Percentiles rank a stretch among this genome's conserved stretches.
phyloP scores from a whole-genome alignment of 163 green algal species.

The Chlamydomonas reinhardtii region DNA sequence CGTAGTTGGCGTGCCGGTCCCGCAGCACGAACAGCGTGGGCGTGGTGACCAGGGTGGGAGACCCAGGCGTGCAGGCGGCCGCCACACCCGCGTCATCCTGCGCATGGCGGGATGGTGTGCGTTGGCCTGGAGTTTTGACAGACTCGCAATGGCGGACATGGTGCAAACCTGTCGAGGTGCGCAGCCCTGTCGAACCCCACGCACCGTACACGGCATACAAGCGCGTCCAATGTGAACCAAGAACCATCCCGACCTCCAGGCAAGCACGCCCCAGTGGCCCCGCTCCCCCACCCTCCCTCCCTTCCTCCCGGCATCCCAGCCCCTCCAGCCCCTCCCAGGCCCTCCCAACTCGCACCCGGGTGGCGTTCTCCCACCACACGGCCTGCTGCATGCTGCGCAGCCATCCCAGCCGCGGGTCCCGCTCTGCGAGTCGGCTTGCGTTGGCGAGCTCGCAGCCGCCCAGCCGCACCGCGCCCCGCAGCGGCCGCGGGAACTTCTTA shows the following conservation, averaged over 20 bases:
- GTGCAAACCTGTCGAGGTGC: too few species aligned
- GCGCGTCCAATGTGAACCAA: too few species aligned
- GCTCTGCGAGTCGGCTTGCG: background rate
- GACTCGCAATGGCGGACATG: too few species aligned
- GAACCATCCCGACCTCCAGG: too few species aligned
- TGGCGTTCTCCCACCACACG: conserved; percentile 45
- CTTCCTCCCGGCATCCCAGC: too few species aligned
- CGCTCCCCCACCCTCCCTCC: too few species aligned
- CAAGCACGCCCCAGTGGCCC: too few species aligned
- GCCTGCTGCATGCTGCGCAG: conserved; percentile 9
- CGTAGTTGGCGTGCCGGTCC: conserved; percentile 51
- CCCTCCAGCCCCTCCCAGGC: background rate
- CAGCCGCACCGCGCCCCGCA: conserved; percentile 1
- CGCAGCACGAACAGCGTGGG: conserved; percentile 52
- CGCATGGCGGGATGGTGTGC: too few species aligned
- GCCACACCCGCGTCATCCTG: conserved; percentile 22
- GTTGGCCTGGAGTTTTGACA: too few species aligned
- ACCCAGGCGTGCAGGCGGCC: background rate
- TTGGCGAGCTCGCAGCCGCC: conserved; percentile 1
- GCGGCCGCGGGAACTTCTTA: conserved; percentile 39
- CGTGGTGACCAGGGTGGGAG: background rate
- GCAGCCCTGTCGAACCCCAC: too few species aligned
- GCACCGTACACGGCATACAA: too few species aligned
- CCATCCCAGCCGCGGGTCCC: background rate
- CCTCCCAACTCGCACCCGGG: background rate